A percentile compares a stretch with the other conserved stretches of the same genome.
phyloP scores from a whole-genome alignment of 1,284 basidiomycete species.

The Apiotrichum sp. region DNA sequence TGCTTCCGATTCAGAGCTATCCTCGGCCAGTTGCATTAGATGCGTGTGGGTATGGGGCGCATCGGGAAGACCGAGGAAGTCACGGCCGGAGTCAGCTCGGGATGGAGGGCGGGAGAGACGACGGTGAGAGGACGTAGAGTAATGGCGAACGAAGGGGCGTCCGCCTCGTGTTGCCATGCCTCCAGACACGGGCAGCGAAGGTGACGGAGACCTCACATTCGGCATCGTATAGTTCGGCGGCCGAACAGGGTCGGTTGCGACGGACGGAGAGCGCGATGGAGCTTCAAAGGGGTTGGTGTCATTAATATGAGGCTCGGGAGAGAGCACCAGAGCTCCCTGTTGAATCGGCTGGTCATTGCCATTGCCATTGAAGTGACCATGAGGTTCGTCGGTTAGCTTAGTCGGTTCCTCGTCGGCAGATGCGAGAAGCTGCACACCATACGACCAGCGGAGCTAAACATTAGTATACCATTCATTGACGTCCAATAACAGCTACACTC shows the following conservation, averaged over 20 bases:
- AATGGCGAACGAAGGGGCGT: constrained; percentile 21
- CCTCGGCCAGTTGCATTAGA: constrained; percentile 27
- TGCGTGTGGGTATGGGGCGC: constrained; percentile 17
- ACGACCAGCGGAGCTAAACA: constrained; percentile 75
- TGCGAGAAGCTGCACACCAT: constrained; percentile 70
- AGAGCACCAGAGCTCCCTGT: neutral
- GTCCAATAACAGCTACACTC: constrained; percentile 33
- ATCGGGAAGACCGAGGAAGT: constrained; percentile 46
- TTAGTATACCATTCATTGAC: neutral
- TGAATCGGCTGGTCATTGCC: neutral
- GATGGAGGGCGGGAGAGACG: constrained; percentile 1
- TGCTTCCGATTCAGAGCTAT: constrained; percentile 31
- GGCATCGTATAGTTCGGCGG: constrained; percentile 16
- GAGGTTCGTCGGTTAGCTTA: neutral
- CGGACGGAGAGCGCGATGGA: constrained; percentile 2
- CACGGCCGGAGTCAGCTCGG: constrained; percentile 41
- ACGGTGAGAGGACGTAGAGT: neutral
- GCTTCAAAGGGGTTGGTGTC: neutral
- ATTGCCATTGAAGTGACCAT: neutral
- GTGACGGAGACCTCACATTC: constrained; percentile 17
- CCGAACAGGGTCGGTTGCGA: neutral
- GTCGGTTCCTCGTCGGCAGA: constrained; percentile 57
- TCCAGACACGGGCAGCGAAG: constrained; percentile 35
- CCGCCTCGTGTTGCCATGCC: constrained; percentile 11
- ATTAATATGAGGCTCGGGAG: neutral